phyloP scores from a whole-genome alignment of 441 rosid species.

The Viola pubescens region DNA sequence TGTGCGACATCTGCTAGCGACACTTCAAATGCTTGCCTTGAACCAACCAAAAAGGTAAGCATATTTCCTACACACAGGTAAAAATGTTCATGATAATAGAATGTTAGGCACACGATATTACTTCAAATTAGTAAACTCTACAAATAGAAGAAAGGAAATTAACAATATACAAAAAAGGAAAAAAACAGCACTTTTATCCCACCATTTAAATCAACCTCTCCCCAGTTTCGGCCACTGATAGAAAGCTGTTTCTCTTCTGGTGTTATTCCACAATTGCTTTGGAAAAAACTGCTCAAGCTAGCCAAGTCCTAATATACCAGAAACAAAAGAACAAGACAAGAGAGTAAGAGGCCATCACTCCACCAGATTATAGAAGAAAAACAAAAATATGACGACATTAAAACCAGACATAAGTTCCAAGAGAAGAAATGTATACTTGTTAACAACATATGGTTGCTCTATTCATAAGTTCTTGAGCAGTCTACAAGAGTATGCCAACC shows the following conservation, averaged over 20 bases:
- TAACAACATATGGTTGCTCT: no score
- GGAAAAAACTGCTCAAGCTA: slow-evolving; percentile 66
- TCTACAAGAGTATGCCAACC: no score
- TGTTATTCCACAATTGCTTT: slow-evolving; percentile 53
- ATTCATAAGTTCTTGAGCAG: no score
- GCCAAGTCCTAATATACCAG: slow-evolving; percentile 54
- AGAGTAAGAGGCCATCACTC: not conserved
- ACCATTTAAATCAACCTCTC: slow-evolving; percentile 91
- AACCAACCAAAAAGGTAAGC: slow-evolving; percentile 70
- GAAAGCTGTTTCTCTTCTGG: slow-evolving; percentile 93
- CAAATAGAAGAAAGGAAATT: not conserved
- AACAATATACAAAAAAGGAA: not conserved
- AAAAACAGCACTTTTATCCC: slow-evolving; percentile 13
- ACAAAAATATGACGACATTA: not conserved
- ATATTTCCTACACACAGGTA: slow-evolving; percentile 49
- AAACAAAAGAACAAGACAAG: slow-evolving; percentile 1
- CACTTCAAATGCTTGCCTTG: slow-evolving; percentile 93
- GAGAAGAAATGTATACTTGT: not conserved
- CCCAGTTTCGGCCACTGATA: slow-evolving; percentile 91
- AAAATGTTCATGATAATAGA: slow-evolving; percentile 8
- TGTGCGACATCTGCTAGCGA: slow-evolving; percentile 91
- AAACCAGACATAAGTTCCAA: not conserved
- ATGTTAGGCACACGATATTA: not conserved
- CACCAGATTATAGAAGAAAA: not conserved
- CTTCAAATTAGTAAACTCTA: not conserved